Evolutionary conservation across 169 alveolate species (phyloP).

Genomic region (Eimeria acervulina): DNA sequence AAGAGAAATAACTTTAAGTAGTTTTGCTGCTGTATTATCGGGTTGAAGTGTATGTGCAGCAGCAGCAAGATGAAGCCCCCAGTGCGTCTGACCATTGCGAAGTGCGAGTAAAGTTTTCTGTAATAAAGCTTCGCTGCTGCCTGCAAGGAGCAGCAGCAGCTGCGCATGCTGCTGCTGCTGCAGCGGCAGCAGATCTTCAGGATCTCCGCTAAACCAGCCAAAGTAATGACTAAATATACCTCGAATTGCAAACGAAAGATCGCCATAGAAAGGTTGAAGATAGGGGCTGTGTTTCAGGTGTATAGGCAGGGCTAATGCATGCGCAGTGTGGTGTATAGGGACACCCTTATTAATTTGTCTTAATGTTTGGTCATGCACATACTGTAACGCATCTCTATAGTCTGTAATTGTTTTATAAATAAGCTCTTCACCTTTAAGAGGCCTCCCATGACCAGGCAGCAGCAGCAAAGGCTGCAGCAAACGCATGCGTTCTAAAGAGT

Average conservation of each 20-base stretch:
- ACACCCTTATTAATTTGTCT: slow-evolving; percentile 67
- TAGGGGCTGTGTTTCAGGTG: slow-evolving; percentile 50
- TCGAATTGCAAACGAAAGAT: slow-evolving; percentile 71
- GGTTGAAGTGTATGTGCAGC: slow-evolving; percentile 49
- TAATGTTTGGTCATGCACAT: slow-evolving; percentile 81
- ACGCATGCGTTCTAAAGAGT: too few relatives aligned
- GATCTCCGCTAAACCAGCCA: slow-evolving; percentile 84
- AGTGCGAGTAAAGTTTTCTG: too few relatives aligned
- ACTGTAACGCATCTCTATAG: slow-evolving; percentile 83
- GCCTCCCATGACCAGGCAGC: too few relatives aligned
- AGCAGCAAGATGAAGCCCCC: slow-evolving; percentile 23
- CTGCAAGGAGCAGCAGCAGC: not conserved
- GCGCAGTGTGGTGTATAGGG: slow-evolving; percentile 24
- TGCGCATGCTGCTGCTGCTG: too few relatives aligned
- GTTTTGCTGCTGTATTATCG: not conserved
- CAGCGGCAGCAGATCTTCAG: slow-evolving; percentile 29
- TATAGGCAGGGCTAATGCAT: slow-evolving; percentile 65
- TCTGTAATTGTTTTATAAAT: slow-evolving; percentile 55
- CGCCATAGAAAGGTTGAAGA: slow-evolving; percentile 78
- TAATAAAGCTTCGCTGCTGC: not conserved
- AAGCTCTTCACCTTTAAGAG: too few relatives aligned
- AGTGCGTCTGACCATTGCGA: too few relatives aligned
- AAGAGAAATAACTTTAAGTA: slow-evolving; percentile 12
- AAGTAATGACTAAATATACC: slow-evolving; percentile 76
- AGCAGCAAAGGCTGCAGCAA: too few relatives aligned